Evolutionary conservation across 768 basidiomycete genomes (phyloP).

Genomic region (Trametes sanguinea): DNA sequence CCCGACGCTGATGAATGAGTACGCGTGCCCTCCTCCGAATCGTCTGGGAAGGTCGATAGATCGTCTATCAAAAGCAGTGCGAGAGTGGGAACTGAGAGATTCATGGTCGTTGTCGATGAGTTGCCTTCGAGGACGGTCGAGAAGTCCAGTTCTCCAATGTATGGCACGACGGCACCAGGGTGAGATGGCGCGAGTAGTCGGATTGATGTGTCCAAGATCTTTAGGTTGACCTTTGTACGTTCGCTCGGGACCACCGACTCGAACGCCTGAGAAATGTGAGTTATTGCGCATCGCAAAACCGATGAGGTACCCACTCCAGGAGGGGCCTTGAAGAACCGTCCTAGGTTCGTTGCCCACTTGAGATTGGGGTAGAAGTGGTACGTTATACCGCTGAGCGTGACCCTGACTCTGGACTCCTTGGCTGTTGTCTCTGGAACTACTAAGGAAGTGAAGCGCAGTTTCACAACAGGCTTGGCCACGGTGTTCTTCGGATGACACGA

Average conservation of each 20-base stretch:
- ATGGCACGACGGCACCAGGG: constrained; percentile 65
- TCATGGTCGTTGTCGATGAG: constrained; percentile 55
- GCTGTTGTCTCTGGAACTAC: constrained; percentile 56
- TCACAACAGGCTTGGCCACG: constrained; percentile 52
- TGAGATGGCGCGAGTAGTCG: constrained; percentile 58
- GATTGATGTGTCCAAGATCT: constrained; percentile 65
- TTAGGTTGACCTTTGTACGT: constrained; percentile 69
- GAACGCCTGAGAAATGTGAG: constrained; percentile 61
- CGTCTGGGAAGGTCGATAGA: constrained; percentile 36
- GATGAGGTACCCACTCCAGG: constrained; percentile 66
- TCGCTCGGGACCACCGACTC: constrained; percentile 93
- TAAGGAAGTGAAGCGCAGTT: constrained; percentile 68
- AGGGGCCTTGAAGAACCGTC: constrained; percentile 73
- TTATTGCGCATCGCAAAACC: neutral
- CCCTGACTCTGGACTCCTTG: constrained; percentile 78
- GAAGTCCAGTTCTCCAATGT: constrained; percentile 68
- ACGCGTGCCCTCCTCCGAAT: constrained; percentile 23
- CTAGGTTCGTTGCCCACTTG: constrained; percentile 62
- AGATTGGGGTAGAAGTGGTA: constrained; percentile 63
- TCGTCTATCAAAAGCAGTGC: constrained; percentile 59
- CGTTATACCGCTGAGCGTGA: constrained; percentile 65
- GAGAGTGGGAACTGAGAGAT: constrained; percentile 49
- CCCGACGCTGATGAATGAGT: constrained; percentile 35
- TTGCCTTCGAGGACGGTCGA: constrained; percentile 73
- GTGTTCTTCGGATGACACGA: constrained; percentile 12